A percentile compares a stretch with the other conserved stretches of the same genome.
Evolutionary conservation across 257 asterid species (phyloP).

Genomic region (Nicotiana sylvestris): DNA sequence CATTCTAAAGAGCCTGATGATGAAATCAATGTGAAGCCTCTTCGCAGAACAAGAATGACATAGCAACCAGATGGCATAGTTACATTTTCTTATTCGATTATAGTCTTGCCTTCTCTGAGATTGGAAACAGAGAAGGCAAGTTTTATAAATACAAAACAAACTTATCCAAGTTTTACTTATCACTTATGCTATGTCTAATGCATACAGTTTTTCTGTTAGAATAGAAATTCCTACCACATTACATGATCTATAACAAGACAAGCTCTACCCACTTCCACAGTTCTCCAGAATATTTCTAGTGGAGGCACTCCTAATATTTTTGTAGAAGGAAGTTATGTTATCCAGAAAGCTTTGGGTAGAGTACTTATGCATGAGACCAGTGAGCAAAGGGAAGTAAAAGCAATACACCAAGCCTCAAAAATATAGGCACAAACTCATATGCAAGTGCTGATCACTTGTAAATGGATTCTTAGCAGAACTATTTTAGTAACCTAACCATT

Average conservation of each 20-base stretch:
- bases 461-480: neutral
- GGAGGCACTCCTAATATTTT: neutral
- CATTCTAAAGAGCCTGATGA: neutral
- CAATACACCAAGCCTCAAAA: too few relatives aligned
- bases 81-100: neutral
- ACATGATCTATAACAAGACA: neutral
- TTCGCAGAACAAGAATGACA: neutral
- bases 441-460: neutral
- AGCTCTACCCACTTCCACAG: neutral
- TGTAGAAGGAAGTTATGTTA: neutral
- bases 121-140: neutral
- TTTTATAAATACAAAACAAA: neutral
- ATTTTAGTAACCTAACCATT: neutral
- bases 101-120: neutral
- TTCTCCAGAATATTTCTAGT: neutral
- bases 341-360: neutral
- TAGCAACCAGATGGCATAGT: neutral
- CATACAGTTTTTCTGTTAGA: neutral
- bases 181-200: neutral
- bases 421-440: neutral
- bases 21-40: neutral
- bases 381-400: too few relatives aligned
- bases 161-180: neutral
- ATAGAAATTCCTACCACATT: neutral
- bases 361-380: too few relatives aligned